phyloP scores from a whole-genome alignment of 2,329 filamentous ascomycete species.

The Xylaria sp. region DNA sequence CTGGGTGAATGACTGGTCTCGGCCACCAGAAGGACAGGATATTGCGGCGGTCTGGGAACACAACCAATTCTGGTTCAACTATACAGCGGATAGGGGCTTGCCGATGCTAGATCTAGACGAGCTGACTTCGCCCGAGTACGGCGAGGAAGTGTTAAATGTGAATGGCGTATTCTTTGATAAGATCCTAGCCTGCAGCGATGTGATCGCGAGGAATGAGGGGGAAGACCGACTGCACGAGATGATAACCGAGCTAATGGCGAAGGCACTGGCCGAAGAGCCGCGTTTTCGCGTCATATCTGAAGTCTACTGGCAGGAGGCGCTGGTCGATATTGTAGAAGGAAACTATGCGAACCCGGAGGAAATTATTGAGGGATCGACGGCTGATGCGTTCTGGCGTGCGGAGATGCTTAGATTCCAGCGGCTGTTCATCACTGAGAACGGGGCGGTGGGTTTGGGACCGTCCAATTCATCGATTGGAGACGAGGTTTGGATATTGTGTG shows the following conservation, averaged over 20 bases:
- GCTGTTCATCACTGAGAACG: slow-evolving; percentile 36
- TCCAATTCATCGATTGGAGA: slow-evolving; percentile 30
- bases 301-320: slow-evolving; percentile 30
- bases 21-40: background rate
- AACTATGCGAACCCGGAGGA: slow-evolving; percentile 11
- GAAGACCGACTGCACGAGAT: slow-evolving; percentile 15
- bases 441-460: slow-evolving; percentile 34
- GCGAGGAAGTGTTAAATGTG: slow-evolving; percentile 34
- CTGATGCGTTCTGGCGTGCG: slow-evolving; percentile 28
- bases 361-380: background rate
- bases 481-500: slow-evolving; percentile 36
- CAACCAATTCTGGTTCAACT: slow-evolving; percentile 21
- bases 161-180: slow-evolving; percentile 37
- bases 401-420: slow-evolving; percentile 32
- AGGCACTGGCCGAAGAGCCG: slow-evolving; percentile 25
- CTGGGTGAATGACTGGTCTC: slow-evolving; percentile 38
- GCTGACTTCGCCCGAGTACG: slow-evolving; percentile 19
- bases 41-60: slow-evolving; percentile 30
- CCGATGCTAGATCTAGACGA: slow-evolving; percentile 28
- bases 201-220: slow-evolving; percentile 16
- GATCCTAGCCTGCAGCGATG: slow-evolving; percentile 23
- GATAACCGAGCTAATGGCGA: slow-evolving; percentile 6
- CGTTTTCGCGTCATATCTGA: slow-evolving; percentile 29
- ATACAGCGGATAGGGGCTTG: slow-evolving; percentile 32
- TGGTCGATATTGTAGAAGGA: slow-evolving; percentile 32